Conservation (phyloP, 2,329 filamentous ascomycete species). For the Nemania bipapillata region DNA sequence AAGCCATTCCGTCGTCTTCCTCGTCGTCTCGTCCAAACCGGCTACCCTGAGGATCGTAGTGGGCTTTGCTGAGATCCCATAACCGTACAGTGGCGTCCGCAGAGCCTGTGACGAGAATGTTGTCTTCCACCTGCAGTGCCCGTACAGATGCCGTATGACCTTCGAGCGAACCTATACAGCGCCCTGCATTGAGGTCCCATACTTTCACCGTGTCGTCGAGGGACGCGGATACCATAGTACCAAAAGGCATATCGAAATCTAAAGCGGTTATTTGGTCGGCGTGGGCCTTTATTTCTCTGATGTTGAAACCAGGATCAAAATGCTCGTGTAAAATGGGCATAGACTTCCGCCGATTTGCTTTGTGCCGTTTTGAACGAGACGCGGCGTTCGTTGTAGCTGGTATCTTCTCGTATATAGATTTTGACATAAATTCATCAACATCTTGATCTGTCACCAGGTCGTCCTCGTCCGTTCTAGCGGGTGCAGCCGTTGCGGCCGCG, state of each 20-base stretch:
- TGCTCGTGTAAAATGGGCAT: conserved; percentile 97
- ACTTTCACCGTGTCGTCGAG: conserved; percentile 94
- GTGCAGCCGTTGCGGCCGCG: conserved; percentile 62
- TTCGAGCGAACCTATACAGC: conserved; percentile 90
- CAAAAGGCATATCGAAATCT: conserved; percentile 97
- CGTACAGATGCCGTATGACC: conserved; percentile 95
- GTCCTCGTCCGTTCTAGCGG: conserved; percentile 63
- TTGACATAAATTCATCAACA: conserved; percentile 85
- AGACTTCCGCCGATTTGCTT: conserved; percentile 76
- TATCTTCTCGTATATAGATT: conserved; percentile 95
- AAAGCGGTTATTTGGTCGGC: conserved; percentile 87
- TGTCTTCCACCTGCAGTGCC: conserved; percentile 92
- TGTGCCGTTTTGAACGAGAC: conserved; percentile 62
- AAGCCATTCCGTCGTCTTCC: conserved; percentile 75
- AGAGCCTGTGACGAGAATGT: conserved; percentile 91
- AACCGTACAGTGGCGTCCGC: conserved; percentile 93
- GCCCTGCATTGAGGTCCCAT: conserved; percentile 93
- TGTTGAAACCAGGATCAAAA: conserved; percentile 86
- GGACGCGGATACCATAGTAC: conserved; percentile 90
- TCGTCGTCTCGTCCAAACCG: conserved; percentile 68
- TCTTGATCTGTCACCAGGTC: conserved; percentile 64
- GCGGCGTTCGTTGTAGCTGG: conserved; percentile 66
- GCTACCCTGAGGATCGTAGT: conserved; percentile 78
- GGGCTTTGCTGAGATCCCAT: conserved; percentile 92
- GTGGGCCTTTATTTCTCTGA: conserved; percentile 89